These are phyloP conservation scores for Coemansia sp. DNA, from an alignment of 192 early-diverging fungal species.

Conservation along the genomic window DNA sequence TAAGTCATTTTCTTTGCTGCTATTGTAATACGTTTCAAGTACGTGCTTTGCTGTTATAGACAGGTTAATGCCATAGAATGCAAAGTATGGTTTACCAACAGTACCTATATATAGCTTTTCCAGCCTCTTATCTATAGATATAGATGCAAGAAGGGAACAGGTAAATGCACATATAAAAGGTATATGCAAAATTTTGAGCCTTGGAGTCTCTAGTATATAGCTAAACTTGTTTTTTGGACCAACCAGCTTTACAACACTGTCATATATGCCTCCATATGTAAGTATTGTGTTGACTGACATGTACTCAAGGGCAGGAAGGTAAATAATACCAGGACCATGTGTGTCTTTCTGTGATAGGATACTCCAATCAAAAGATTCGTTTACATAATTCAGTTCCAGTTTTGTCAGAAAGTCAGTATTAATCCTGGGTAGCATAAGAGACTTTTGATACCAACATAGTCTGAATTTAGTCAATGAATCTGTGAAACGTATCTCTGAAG, in stretches of 20 bases:
- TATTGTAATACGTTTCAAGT: background rate
- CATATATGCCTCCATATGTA: background rate
- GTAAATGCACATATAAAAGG: background rate
- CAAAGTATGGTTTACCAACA: background rate
- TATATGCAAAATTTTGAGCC: background rate
- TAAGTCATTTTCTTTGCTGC: background rate
- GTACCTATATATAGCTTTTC: background rate
- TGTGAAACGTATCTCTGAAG: background rate
- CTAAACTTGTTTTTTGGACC: background rate
- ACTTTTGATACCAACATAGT: background rate
- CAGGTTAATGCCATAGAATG: background rate
- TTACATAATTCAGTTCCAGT: background rate
- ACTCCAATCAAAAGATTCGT: background rate
- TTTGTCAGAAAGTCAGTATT: background rate
- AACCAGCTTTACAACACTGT: background rate
- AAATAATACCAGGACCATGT: background rate
- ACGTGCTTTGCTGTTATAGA: background rate
- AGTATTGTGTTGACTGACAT: background rate
- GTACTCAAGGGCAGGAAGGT: background rate
- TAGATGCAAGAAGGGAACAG: background rate
- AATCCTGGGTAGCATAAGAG: background rate
- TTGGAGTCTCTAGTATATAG: background rate
- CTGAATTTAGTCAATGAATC: background rate
- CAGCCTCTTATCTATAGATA: background rate
- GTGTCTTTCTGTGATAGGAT: background rate